Conservation (phyloP, 441 rosid species). For the Geranium incanum region DNA sequence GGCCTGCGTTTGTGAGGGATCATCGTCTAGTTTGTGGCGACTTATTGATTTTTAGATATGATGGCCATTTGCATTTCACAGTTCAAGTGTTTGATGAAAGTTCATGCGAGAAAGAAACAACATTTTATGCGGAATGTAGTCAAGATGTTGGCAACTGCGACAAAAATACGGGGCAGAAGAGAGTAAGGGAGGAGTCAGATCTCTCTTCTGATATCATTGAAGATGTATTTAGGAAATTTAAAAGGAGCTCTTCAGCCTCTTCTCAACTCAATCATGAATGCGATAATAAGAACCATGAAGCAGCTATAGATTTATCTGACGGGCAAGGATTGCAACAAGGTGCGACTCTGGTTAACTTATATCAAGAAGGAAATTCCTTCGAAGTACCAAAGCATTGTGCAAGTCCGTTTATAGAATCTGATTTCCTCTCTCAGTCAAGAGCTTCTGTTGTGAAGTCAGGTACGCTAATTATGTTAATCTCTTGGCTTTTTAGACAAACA, state of each 20-base stretch:
- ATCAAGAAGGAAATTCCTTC: slow-evolving; percentile 16
- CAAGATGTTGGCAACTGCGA: slow-evolving; percentile 24
- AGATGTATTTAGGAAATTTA: slow-evolving; percentile 21
- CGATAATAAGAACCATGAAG: slow-evolving; percentile 13
- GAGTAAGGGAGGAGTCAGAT: slow-evolving; percentile 31
- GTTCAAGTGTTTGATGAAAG: slow-evolving; percentile 45
- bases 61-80: slow-evolving; percentile 39
- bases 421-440: slow-evolving; percentile 17
- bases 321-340: slow-evolving; percentile 12
- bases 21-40: slow-evolving; percentile 41
- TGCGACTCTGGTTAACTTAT: slow-evolving; percentile 3
- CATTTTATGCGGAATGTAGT: slow-evolving; percentile 32
- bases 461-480: slow-evolving; percentile 11
- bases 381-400: slow-evolving; percentile 16
- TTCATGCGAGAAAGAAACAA: slow-evolving; percentile 46
- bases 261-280: slow-evolving; percentile 16
- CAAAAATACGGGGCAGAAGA: slow-evolving; percentile 26
- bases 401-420: slow-evolving; percentile 16
- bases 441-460: slow-evolving; percentile 27
- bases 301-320: background rate
- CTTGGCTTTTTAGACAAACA: slow-evolving; percentile 1
- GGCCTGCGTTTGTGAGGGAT: slow-evolving; percentile 39
- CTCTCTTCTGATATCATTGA: slow-evolving; percentile 24
- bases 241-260: slow-evolving; percentile 14
- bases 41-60: slow-evolving; percentile 44